phyloP scores from a whole-genome alignment of 495 filamentous ascomycete genomes.

The Astrothelium subdiscretum region DNA sequence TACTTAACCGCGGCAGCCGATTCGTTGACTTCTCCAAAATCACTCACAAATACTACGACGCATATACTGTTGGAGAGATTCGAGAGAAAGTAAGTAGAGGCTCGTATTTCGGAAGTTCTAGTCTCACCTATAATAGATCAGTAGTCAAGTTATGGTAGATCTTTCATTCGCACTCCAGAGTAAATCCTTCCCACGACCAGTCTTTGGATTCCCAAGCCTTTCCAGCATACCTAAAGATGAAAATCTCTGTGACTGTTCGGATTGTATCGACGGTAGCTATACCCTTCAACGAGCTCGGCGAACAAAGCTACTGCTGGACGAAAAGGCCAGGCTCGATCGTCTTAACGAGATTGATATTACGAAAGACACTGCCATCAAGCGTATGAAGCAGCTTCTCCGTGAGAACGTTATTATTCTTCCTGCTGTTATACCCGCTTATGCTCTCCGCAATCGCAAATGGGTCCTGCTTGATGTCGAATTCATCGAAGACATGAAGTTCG shows the following conservation, averaged over 20 bases:
- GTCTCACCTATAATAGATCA: background rate
- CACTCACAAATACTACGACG: background rate
- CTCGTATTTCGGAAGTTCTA: background rate
- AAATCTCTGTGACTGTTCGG: background rate
- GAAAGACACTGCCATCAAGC: background rate
- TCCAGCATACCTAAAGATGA: background rate
- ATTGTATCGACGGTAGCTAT: background rate
- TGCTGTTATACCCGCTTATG: background rate
- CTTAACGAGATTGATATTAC: background rate
- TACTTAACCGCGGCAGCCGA: background rate
- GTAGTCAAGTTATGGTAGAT: background rate
- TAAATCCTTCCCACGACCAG: background rate
- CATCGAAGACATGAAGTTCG: background rate
- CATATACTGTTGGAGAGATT: background rate
- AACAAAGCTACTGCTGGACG: background rate
- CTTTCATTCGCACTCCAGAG: background rate
- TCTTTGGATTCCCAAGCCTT: background rate
- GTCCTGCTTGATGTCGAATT: background rate
- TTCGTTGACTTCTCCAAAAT: background rate
- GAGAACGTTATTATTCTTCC: background rate
- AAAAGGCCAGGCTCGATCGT: background rate
- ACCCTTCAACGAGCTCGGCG: background rate
- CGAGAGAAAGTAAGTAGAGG: background rate
- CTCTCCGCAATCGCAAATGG: background rate
- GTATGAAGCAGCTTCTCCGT: background rate